These are phyloP conservation scores for Apiotrichum akiyoshidainum DNA, from an alignment of 1,284 basidiomycete genomes.

Conservation along the genomic window DNA sequence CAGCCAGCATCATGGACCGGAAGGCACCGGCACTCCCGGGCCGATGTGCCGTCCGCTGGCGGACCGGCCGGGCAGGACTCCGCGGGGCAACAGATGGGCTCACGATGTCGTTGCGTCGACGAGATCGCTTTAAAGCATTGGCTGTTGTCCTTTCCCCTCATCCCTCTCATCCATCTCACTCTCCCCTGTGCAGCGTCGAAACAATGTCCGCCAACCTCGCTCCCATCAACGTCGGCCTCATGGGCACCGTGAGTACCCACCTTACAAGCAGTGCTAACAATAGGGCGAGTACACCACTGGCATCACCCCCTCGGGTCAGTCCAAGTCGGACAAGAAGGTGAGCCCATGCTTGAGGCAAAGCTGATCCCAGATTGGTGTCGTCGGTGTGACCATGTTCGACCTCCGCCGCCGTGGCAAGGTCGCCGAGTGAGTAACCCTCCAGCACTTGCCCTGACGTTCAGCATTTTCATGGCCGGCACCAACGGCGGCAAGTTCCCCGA, in stretches of 20 bases:
- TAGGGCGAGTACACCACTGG: constrained; percentile 79
- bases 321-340: constrained; percentile 90
- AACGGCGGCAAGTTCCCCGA: constrained; percentile 63
- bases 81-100: not conserved
- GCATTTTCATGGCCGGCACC: constrained; percentile 50
- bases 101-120: not conserved
- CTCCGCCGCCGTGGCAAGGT: constrained; percentile 80
- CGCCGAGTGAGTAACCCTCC: constrained; percentile 35
- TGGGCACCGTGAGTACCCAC: constrained; percentile 45
- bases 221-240: constrained; percentile 46
- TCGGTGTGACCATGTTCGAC: constrained; percentile 85
- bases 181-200: not conserved
- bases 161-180: not conserved
- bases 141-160: not conserved
- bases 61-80: no score
- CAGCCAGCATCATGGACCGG: not conserved
- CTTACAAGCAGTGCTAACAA: not conserved
- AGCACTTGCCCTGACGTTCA: constrained; percentile 2
- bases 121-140: not conserved
- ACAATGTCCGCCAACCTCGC: constrained; percentile 23
- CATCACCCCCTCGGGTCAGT: constrained; percentile 83
- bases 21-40: not conserved
- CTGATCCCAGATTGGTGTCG: constrained; percentile 62
- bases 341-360: not conserved
- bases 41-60: not conserved